Evolutionary conservation across 164 flowering plant species (phyloP).

Genomic region (Nymphaea thermarum): DNA sequence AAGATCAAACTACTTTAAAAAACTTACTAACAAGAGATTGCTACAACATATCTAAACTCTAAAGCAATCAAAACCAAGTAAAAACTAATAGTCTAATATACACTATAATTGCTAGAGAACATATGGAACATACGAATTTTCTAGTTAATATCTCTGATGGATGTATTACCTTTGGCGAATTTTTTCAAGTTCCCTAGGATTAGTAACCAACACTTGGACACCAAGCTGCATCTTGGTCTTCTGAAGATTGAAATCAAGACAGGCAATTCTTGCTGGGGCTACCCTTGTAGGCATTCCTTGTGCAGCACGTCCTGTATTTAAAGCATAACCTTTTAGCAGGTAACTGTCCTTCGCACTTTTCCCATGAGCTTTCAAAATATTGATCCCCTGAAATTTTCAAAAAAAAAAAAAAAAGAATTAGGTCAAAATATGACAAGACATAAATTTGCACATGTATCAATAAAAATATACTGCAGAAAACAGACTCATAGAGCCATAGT

Average conservation of each 20-base stretch:
- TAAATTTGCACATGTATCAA: not conserved
- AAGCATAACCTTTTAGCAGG: constrained; percentile 90
- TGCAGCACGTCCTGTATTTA: constrained; percentile 97
- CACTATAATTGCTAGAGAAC: too few species aligned
- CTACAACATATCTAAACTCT: not conserved
- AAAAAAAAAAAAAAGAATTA: not conserved
- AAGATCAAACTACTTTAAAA: constrained; percentile 3
- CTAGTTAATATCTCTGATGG: too few species aligned
- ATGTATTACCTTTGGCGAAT: constrained; percentile 81
- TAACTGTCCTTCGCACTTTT: constrained; percentile 93
- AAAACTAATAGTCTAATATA: too few species aligned
- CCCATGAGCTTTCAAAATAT: constrained; percentile 95
- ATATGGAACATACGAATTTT: too few species aligned
- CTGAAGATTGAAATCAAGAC: constrained; percentile 94
- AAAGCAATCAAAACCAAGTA: not conserved
- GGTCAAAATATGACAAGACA: constrained; percentile 1
- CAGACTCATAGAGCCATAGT: not conserved
- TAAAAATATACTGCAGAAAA: not conserved
- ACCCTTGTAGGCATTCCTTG: constrained; percentile 94
- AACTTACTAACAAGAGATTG: not conserved
- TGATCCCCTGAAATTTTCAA: constrained; percentile 51
- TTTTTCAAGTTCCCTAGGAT: constrained; percentile 96
- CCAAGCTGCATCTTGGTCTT: constrained; percentile 98
- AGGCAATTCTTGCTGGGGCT: constrained; percentile 93
- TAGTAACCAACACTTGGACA: constrained; percentile 78